phyloP scores from a whole-genome alignment of 148 eudicot genomes.

The Chenopodium formosanum region DNA sequence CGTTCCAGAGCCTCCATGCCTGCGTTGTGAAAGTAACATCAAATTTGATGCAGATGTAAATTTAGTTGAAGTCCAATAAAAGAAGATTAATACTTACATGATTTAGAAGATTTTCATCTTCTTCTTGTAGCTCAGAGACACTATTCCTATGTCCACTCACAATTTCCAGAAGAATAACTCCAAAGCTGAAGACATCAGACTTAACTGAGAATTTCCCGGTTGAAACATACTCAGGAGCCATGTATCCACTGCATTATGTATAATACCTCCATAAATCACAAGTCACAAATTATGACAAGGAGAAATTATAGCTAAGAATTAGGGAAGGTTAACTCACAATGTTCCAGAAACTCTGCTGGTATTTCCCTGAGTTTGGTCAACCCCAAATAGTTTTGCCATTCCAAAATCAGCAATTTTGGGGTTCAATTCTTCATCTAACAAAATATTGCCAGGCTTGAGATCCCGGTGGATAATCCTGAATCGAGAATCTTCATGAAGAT shows the following conservation, averaged over 20 bases:
- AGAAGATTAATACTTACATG: conserved; percentile 4
- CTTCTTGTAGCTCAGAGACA: background rate
- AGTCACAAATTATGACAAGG: background rate
- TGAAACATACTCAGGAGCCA: conserved; percentile 79
- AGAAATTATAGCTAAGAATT: background rate
- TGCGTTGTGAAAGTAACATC: background rate
- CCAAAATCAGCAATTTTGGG: conserved; percentile 89
- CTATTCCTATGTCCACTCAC: conserved; percentile 36
- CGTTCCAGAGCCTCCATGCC: conserved; percentile 33
- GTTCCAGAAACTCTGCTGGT: conserved; percentile 44
- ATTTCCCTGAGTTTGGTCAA: conserved; percentile 59
- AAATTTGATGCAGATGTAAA: background rate
- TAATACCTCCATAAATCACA: background rate
- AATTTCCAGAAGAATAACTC: conserved; percentile 69
- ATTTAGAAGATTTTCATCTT: conserved; percentile 21
- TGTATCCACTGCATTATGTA: conserved; percentile 54
- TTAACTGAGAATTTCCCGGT: conserved; percentile 74
- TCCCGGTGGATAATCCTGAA: conserved; percentile 74
- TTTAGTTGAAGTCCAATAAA: background rate
- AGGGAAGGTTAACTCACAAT: conserved; percentile 22
- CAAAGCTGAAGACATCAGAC: conserved; percentile 70
- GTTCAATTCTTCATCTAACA: conserved; percentile 55
- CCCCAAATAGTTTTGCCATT: conserved; percentile 60
- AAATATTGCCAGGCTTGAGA: conserved; percentile 72
- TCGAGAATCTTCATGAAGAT: conserved; percentile 64